Evolutionary conservation across 441 rosid species (phyloP), one percentile per base, ranked within the genome.

Genomic region (Gossypium trilobum): DNA sequence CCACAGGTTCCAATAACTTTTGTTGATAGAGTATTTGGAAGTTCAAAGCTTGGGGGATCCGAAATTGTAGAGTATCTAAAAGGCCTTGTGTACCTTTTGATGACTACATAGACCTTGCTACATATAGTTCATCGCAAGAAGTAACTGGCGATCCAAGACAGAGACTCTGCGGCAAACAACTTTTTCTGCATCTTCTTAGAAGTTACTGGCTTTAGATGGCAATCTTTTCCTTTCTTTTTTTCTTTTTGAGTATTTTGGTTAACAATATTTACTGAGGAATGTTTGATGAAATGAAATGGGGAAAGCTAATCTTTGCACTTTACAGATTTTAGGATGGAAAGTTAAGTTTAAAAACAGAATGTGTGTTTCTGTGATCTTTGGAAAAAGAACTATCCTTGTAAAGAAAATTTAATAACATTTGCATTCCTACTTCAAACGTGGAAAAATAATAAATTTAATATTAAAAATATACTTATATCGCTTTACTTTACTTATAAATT

Each of bases 11-110:
- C 97, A 3, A 95, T 95, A 54, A 88, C 96, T 62, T 92, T 91
- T 74, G 95, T 95, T 2, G 98, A 95, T 51, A 83, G 99, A 84
- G 91, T 95, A 48, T 95, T 83, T 76, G 99, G 98, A 75, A 95
- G 87, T 78, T 92, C 99, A 25, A 95, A 95, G 87, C 97, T 95
- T 11, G 97, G 98, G 72, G 99, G 99, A 77, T 95, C 98, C 1
- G 99, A 95, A 80, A 95, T 95, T 27, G 91, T 95, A 2, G 97
- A 91, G 74, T 95, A 95, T 81, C 83, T 95, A 31, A 92, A 91
- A 84, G 99, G 99, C 64, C 92, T 95, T 22, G 83, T 77, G 3
- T 89, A 88, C 82, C 98, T 95, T 78, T 77, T 95, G 69, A 85
- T 92, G 75, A 88, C 96, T 25, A 91, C 99, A 62, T 92, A 68